A percentile compares a stretch with the other conserved stretches of the same genome.
phyloP scores from a whole-genome alignment of 1,284 basidiomycete genomes.

The Cryptococcus sp. region DNA sequence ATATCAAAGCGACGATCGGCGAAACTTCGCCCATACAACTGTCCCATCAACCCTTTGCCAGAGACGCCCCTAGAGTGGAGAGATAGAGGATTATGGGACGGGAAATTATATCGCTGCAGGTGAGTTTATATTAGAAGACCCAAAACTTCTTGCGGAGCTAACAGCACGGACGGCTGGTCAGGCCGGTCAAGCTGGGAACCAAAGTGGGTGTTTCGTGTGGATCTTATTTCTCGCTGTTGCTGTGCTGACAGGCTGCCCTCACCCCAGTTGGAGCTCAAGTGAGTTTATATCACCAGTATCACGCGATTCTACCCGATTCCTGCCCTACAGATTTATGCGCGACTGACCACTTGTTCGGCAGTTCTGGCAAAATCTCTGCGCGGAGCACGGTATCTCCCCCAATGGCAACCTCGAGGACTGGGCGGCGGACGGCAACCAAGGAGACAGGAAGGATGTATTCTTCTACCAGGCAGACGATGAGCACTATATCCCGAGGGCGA shows the following conservation, averaged over 20 bases:
- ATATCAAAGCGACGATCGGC: too few relatives aligned
- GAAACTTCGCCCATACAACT: too few relatives aligned
- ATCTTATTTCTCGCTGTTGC: background rate
- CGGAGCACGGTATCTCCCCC: constrained; percentile 91
- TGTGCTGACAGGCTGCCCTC: background rate
- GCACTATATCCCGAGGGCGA: constrained; percentile 96
- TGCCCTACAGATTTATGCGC: background rate
- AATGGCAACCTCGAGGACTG: constrained; percentile 92
- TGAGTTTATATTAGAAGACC: constrained; percentile 10
- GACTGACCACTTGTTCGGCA: constrained; percentile 15
- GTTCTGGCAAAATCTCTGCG: constrained; percentile 93
- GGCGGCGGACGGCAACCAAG: constrained; percentile 75
- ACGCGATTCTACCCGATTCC: background rate
- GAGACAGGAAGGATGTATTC: constrained; percentile 98
- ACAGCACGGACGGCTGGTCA: constrained; percentile 47
- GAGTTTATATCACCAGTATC: background rate
- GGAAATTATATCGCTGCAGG: constrained; percentile 52
- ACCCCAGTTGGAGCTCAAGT: constrained; percentile 41
- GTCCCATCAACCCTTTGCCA: too few relatives aligned
- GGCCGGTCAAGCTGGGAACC: constrained; percentile 94
- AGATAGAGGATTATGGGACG: constrained; percentile 39
- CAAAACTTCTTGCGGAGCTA: background rate
- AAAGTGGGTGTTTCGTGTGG: constrained; percentile 60
- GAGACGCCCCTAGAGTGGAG: too few relatives aligned
- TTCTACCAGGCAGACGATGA: constrained; percentile 99